Conservation (phyloP, 2,329 filamentous ascomycete genomes). For the Talaromyces marneffei region DNA sequence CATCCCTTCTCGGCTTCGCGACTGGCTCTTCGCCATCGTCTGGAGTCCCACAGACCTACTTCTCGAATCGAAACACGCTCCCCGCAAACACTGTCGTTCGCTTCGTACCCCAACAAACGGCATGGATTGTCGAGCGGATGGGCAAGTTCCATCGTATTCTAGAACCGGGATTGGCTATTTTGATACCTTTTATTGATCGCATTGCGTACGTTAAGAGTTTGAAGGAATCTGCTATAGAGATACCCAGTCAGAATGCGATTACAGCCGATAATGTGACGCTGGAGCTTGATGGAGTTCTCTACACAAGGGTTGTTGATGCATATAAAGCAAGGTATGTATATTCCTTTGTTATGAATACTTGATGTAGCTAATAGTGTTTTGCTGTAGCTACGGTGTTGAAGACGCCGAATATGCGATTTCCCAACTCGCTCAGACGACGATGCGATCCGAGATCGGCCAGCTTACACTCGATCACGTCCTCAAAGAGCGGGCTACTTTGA, state of each 20-base stretch:
- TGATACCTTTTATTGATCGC: constrained; percentile 85
- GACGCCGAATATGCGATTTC: constrained; percentile 98
- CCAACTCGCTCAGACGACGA: constrained; percentile 95
- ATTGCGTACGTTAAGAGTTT: constrained; percentile 97
- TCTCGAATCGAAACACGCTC: constrained; percentile 58
- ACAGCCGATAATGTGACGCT: constrained; percentile 97
- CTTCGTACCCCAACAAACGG: constrained; percentile 98
- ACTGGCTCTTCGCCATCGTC: constrained; percentile 22
- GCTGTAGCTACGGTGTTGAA: constrained; percentile 82
- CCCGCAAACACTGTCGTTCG: constrained; percentile 92
- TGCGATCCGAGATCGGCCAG: constrained; percentile 97
- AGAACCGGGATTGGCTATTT: constrained; percentile 80
- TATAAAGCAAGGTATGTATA: constrained; percentile 81
- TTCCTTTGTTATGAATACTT: neutral
- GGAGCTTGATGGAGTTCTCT: constrained; percentile 91
- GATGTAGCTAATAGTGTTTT: neutral
- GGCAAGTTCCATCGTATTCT: constrained; percentile 93
- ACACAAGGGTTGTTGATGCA: constrained; percentile 92
- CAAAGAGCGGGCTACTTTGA: constrained; percentile 92
- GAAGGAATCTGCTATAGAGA: constrained; percentile 94
- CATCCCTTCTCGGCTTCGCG: constrained; percentile 28
- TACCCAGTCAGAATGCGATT: constrained; percentile 94
- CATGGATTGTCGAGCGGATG: constrained; percentile 99
- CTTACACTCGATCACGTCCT: constrained; percentile 93
- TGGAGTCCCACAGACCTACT: constrained; percentile 64